phyloP scores from a whole-genome alignment of 2,329 filamentous ascomycete genomes.

The Fusarium decemcellulare region DNA sequence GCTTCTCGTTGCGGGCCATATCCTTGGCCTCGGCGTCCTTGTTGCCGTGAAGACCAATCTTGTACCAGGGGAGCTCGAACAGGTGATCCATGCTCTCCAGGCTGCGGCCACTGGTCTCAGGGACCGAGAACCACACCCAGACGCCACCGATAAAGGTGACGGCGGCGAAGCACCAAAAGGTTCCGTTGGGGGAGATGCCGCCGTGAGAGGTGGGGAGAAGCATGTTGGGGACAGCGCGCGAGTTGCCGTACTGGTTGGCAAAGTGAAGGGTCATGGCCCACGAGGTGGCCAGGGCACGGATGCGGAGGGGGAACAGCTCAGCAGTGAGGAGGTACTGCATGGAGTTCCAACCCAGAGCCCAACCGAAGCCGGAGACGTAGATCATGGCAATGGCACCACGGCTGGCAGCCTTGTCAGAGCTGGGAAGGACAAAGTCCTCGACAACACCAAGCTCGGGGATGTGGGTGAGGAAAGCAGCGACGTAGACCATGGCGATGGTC shows the following conservation, averaged over 20 bases:
- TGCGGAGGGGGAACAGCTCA: slow-evolving; percentile 82
- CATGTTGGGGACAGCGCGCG: slow-evolving; percentile 82
- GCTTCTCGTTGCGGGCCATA: slow-evolving; percentile 60
- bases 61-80: slow-evolving; percentile 81
- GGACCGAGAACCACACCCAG: slow-evolving; percentile 81
- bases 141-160: slow-evolving; percentile 77
- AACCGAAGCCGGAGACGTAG: slow-evolving; percentile 77
- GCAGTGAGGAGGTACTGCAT: slow-evolving; percentile 86
- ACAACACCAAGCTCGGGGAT: slow-evolving; percentile 70
- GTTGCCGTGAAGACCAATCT: slow-evolving; percentile 74
- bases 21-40: slow-evolving; percentile 65
- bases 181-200: slow-evolving; percentile 73
- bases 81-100: slow-evolving; percentile 80
- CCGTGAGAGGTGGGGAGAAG: slow-evolving; percentile 65
- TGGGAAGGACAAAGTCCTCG: slow-evolving; percentile 62
- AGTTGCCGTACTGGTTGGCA: slow-evolving; percentile 83
- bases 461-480: slow-evolving; percentile 73
- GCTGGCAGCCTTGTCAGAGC: slow-evolving; percentile 67
- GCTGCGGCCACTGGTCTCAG: slow-evolving; percentile 77
- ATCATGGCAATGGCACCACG: slow-evolving; percentile 81
- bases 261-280: slow-evolving; percentile 86
- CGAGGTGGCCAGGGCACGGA: slow-evolving; percentile 79
- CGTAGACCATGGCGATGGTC: slow-evolving; percentile 72
- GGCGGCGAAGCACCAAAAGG: slow-evolving; percentile 82
- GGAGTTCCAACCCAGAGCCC: slow-evolving; percentile 81